These are phyloP conservation scores for Tricladium varicosporioides DNA, from an alignment of 2,329 filamentous ascomycete species.

Conservation along the genomic window DNA sequence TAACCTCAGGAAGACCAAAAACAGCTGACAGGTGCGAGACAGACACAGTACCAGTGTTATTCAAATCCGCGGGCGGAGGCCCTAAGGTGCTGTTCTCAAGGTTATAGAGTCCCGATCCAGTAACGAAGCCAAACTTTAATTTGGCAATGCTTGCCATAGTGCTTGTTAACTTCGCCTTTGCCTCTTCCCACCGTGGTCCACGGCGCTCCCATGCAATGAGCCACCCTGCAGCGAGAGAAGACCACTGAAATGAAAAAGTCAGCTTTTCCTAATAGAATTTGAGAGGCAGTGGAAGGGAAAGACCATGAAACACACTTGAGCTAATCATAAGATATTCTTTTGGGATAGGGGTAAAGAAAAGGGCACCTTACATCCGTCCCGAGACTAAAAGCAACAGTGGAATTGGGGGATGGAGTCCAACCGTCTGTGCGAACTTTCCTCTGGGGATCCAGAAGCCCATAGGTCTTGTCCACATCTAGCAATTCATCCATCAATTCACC, in stretches of 20 bases:
- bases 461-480: conserved; percentile 52
- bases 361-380: conserved; percentile 42
- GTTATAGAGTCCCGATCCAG: conserved; percentile 52
- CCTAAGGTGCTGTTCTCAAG: conserved; percentile 46
- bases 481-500: conserved; percentile 29
- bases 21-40: conserved; percentile 56
- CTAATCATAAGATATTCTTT: too few relatives aligned
- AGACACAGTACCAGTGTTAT: conserved; percentile 49
- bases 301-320: too few relatives aligned
- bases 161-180: conserved; percentile 47
- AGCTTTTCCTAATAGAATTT: background rate
- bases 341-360: too few relatives aligned
- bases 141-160: conserved; percentile 50
- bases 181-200: conserved; percentile 51
- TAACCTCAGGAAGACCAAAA: conserved; percentile 57
- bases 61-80: conserved; percentile 51
- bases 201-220: conserved; percentile 59
- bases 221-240: conserved; percentile 54
- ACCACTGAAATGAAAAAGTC: conserved; percentile 43
- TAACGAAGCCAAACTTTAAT: conserved; percentile 58
- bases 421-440: conserved; percentile 57
- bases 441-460: conserved; percentile 51
- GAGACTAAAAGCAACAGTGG: conserved; percentile 47
- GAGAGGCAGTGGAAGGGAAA: too few relatives aligned
- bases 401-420: conserved; percentile 42